Base-by-base conservation (phyloP, 164 flowering plant genomes). In the Magnolia officinalis region DNA sequence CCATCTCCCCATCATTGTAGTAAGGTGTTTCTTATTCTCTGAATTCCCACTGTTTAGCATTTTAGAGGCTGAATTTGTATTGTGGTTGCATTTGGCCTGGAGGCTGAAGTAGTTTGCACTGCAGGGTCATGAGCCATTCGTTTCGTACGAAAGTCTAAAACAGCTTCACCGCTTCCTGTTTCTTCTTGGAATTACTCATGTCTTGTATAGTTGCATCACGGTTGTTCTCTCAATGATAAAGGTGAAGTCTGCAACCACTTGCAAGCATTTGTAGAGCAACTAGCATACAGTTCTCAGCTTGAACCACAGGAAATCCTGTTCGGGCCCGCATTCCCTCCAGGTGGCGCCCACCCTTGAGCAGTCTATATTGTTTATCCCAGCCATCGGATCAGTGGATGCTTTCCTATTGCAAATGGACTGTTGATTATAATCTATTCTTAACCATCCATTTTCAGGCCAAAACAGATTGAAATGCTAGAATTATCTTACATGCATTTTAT, bases 41-140 rank as follows among this genome's bases (percentile, higher is more conserved):
- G 21, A 14, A 26, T 68, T 37, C 20, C 10, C 29, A 68, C 50
- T 70, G 9, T 37, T 16, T 70, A 24, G 61, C 61, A 11, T 11
- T 11, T 55, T 16, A 55, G 61, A 55, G 19, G 8, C 13, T 11
- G n/a, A 72, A 51, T 23, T 72, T 9, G 74, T 61, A 51, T 9
- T 20, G 24, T 75, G 61, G 59, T 13, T 55, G 61, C 11, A 11
- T 55, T 55, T 55, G 61, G 61, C 16, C 61, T 21, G 63, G 49
- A 58, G 66, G 65, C 71, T 50, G 49, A 24, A 69, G 2, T 77
- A 52, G 8, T 24, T 71, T 45, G 5, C 19, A 55, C 75, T 81
- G 80, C 86, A 93, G 99, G 99, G 97, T 31, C 92, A 84, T 24
- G 96, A 93, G 81, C 98, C 96, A 1, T 96, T 96, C 81, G 96